Base-by-base conservation (phyloP, 176 grass and related monocot genomes). In the Avena atlantica region DNA sequence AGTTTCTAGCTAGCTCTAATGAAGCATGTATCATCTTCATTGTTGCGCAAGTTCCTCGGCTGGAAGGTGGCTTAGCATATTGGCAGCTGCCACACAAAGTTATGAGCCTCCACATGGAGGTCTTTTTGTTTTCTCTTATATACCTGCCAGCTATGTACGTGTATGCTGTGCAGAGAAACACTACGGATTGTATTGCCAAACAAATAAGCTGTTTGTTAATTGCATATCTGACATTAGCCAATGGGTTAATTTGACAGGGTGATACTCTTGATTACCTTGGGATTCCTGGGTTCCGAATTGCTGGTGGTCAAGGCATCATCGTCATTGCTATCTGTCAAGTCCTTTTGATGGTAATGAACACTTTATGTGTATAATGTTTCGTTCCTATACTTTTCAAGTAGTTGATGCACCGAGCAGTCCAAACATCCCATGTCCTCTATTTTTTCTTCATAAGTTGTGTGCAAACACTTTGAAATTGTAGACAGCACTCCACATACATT, bases 201-300 rank as follows among this genome's bases (percentile, higher is more conserved):
- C 10, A 25, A 37, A 34, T 57, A 24, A 21, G 48, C 55, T 67
- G 44, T n/a, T 11, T 5, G 2, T 79, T 80, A 61, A 10, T 34
- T 53, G 13, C 11, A 67, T 23, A 78, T 83, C 15, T 37, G 37
- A 5, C 0, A 48, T 84, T 29, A 23, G 48, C n/a, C 59, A 57
- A 31, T 48, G 37, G 65, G 23, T 92, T n/a, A 0, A 62, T 81
- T 78, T 74, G 44, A 9, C 88, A 98, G 93, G 96, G 96, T 72
- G 93, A 95, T 85, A 98, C 93, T 65, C 96, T 98, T 85, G 93
- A 98, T 82, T 98, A 98, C 79, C 90, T 94, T 89, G 96, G 92
- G 15, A 96, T 98, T 89, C 92, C 93, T 40, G 93, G 96, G 80
- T 91, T 98, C 78, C 87, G 82, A 51, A 95, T 98, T 81, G 97